Evolutionary conservation across 495 filamentous ascomycete genomes (phyloP), one percentile per base, ranked within the genome.

Genomic region (Penicillium odoratum): DNA sequence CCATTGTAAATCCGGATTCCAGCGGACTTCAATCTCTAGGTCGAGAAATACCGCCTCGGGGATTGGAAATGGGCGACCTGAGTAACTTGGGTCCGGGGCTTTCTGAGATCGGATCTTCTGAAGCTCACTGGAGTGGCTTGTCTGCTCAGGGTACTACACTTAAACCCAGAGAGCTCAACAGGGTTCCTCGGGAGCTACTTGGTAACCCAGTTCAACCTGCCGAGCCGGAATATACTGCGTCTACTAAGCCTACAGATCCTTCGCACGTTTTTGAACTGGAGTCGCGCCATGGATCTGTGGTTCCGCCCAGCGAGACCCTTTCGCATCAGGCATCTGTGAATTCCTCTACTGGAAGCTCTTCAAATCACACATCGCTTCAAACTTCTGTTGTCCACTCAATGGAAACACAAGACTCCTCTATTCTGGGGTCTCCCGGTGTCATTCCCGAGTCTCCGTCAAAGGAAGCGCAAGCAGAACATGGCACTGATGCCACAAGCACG

Each of bases 51-150:
- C 48, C 48, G 4, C 48, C 11, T 21, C 21, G 2, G n/a, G 30
- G 4, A 13, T 33, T 34, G 15, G 46, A 48, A 18, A 16, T 48
- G 46, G 46, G 25, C 1, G 46, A 48, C 28, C 15, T 48, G 28
- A 31, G 26, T 31, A 48, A 31, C 5, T 30, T 48, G 46, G 46
- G 46, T 16, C 46, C 46, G 1, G 46, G 46, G 21, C 46, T 48
- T 16, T 29, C 26, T 30, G 46, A 48, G 3, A 48, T 30, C 8
- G 46, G 28, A n/a, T 16, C 46, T 8, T 29, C 46, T 2, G 46
- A 48, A 9, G 46, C 46, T n/a, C 46, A 48, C 46, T 48, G 46
- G 46, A 48, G 28, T 18, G 46, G 28, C 0, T 48, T 48, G 26
- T 48, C 46, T 30, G 26, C 46, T 9, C 46, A 11, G 46, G 46